Base-by-base conservation (phyloP, 768 basidiomycete genomes). In the Leccinum fibrillosum region DNA sequence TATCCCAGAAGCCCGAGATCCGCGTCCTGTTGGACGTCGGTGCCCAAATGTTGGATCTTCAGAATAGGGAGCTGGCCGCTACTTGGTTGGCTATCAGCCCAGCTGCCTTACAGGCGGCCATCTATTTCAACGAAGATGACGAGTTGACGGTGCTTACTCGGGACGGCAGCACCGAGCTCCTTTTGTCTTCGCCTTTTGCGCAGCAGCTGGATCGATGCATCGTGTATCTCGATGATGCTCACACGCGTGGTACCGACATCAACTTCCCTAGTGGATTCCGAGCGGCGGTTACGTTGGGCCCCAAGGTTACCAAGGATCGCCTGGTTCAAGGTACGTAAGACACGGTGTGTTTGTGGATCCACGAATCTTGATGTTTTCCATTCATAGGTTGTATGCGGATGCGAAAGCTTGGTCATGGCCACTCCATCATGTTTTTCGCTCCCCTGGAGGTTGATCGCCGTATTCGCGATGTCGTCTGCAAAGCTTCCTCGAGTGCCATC, bases 1-100 rank as follows among this genome's bases (percentile, higher is more conserved):
- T 73, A 11, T n/a, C 55, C 1, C 74, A 80, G 59, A 54, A 54
- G 1, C 77, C 76, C 4, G 65, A 70, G n/a, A 71, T 83, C 26
- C 73, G 72, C 23, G 81, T 84, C 6, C 65, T 84, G 19, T 66
- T 84, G 15, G 82, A 84, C 47, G 82, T 84, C 12, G 83, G 82
- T 3, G 82, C 82, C 0, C 82, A 84, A 59, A 79, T 85, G 69
- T 68, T 84, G 9, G 82, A 84, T 47, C 68, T 82, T 55, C 66
- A 72, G 23, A 84, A 82, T 58, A 34, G 62, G 2, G 69, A 79
- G 25, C 53, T 84, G 5, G 79, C 73, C 2, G 37, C 54, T 19
- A 45, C 62, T 2, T 84, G 83, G 84, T 66, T 84, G 4, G 35
- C 51, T 19, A 54, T 59, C 47, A 66, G 54, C 10, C 21, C 53